These are phyloP conservation scores for Euphorbia tirucalli DNA, from an alignment of 345 rosid species.

Conservation along the genomic window DNA sequence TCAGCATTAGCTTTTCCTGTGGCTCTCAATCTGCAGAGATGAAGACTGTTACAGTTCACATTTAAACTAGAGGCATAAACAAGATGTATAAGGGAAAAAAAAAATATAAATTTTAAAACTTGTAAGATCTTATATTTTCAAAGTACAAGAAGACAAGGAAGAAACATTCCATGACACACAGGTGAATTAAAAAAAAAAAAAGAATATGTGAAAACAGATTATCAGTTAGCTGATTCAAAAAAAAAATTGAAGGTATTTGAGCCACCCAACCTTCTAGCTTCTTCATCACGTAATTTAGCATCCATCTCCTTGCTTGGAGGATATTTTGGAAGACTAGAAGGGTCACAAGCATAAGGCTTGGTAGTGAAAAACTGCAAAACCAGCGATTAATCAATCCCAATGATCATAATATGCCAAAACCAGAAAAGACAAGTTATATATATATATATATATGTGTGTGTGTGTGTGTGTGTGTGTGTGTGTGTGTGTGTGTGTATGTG, in stretches of 20 bases:
- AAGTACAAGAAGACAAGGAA: background rate
- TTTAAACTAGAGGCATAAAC: background rate
- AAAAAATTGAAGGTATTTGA: background rate
- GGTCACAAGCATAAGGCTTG: conserved; percentile 36
- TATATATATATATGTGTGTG: no score
- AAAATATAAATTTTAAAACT: background rate
- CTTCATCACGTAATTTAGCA: conserved; percentile 36
- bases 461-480: no score
- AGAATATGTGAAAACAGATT: background rate
- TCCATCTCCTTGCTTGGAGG: conserved; percentile 39
- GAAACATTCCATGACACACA: background rate
- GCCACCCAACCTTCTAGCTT: conserved; percentile 31
- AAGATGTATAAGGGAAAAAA: background rate
- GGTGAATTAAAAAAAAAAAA: background rate
- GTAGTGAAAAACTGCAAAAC: conserved; percentile 33
- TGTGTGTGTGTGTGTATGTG: no score
- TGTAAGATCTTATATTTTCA: background rate
- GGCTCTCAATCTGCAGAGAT: conserved; percentile 24
- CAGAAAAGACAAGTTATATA: background rate
- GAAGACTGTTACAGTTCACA: conserved; percentile 5
- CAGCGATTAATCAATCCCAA: conserved; percentile 8
- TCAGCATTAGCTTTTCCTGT: conserved; percentile 26
- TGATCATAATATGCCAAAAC: background rate
- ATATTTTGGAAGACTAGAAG: conserved; percentile 38
- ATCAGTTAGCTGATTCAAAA: background rate